A percentile compares a stretch with the other conserved stretches of the same genome.
phyloP scores from a whole-genome alignment of 495 filamentous ascomycete genomes.

The Penicillium malachiteum region DNA sequence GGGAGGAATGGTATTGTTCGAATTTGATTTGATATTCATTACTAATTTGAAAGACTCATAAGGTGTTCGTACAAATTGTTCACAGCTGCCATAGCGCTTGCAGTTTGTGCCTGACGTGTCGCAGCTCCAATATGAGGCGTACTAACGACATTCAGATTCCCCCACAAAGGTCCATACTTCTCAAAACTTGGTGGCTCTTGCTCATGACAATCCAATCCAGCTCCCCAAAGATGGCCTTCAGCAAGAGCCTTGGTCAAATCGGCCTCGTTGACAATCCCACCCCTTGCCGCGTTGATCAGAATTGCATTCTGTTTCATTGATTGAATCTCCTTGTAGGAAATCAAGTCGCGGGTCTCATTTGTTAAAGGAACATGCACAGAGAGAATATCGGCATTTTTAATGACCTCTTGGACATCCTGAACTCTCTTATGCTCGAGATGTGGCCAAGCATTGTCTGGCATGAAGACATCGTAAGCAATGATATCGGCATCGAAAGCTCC shows the following conservation, averaged over 20 bases:
- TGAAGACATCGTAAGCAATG: conserved; percentile 32
- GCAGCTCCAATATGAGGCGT: conserved; percentile 35
- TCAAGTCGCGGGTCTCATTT: conserved; percentile 43
- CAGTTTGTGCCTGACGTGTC: conserved; percentile 19
- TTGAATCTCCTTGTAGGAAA: conserved; percentile 46
- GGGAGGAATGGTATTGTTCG: too few species aligned
- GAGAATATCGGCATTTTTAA: conserved; percentile 33
- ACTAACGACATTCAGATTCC: conserved; percentile 30
- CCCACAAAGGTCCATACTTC: conserved; percentile 27
- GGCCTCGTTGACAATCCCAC: conserved; percentile 56
- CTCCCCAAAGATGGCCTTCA: conserved; percentile 50
- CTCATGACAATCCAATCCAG: conserved; percentile 36
- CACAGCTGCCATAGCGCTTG: conserved; percentile 28
- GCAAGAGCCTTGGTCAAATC: conserved; percentile 48
- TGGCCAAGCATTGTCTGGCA: conserved; percentile 28
- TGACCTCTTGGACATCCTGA: conserved; percentile 26
- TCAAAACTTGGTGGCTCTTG: conserved; percentile 27
- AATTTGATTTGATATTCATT: too few species aligned
- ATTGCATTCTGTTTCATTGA: conserved; percentile 50
- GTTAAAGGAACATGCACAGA: conserved; percentile 36
- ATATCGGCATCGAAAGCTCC: conserved; percentile 33
- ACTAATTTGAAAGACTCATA: neutral
- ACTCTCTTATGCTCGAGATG: conserved; percentile 30
- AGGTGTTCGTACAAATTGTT: conserved; percentile 14
- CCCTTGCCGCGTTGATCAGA: conserved; percentile 57